A percentile compares a stretch with the other conserved stretches of the same genome.
Evolutionary conservation across 306 rosid genomes (phyloP).

Genomic region (Prunus armeniaca): DNA sequence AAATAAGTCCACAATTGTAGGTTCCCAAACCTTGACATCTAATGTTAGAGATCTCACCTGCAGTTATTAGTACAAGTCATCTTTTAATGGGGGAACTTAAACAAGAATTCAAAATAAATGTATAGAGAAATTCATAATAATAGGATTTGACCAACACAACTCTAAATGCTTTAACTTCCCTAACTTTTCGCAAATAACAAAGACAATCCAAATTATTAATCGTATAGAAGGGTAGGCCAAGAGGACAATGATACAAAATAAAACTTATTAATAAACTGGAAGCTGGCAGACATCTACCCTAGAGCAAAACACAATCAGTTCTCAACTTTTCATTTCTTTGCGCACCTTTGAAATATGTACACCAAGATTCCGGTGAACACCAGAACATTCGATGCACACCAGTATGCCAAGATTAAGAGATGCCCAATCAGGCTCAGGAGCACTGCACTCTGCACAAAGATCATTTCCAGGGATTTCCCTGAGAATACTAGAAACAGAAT

Average conservation of each 20-base stretch:
- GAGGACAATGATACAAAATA: background rate
- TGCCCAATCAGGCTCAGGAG: constrained; percentile 96
- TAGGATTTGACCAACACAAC: background rate
- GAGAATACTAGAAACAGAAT: constrained; percentile 63
- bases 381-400: constrained; percentile 94
- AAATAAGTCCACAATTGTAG: constrained; percentile 76
- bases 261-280: background rate
- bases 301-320: constrained; percentile 5
- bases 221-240: background rate
- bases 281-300: background rate
- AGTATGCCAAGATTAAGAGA: constrained; percentile 93
- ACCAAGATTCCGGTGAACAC: constrained; percentile 94
- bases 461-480: constrained; percentile 88
- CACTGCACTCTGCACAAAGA: constrained; percentile 83
- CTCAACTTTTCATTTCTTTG: constrained; percentile 5
- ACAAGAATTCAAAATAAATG: background rate
- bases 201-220: background rate
- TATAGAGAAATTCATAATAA: background rate
- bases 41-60: constrained; percentile 92
- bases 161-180: background rate
- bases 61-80: constrained; percentile 34
- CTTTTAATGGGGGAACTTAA: constrained; percentile 3
- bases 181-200: background rate
- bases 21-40: constrained; percentile 95
- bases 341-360: constrained; percentile 95